Base-by-base conservation (phyloP, 345 rosid species). In the Acer saccharum region DNA sequence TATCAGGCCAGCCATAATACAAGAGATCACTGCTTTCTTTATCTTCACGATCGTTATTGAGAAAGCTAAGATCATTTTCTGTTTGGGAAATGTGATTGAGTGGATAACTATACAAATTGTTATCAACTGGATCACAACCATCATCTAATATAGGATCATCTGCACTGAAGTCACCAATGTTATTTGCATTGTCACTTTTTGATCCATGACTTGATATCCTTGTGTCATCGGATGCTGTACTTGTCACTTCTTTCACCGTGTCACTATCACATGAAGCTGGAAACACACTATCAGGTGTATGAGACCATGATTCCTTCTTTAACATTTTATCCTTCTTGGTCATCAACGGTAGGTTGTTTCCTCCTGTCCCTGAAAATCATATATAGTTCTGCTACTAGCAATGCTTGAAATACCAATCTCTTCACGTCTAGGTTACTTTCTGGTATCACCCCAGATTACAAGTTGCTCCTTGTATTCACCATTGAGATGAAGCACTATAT, bases 1-100 rank as follows among this genome's bases (percentile, higher is more conserved):
- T 87, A 71, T 94, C 97, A 75, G 88, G 88, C 98, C 97, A 94
- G 39, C 87, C 92, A 83, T 90, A 94, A 73, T 84, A 81, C 60
- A 89, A 84, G 39, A 91, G 91, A 76, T 89, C 96, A 65, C 77
- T 80, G 75, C 78, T 83, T 84, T 81, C 97, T 86, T 84, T 90
- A 73, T 86, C 96, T 61, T 87, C 89, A 48, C 25, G 50, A 29
- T 82, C 90, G 76, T 87, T 83, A 78, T 87, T 76, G 58, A 91
- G 88, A 84, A 90, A 89, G 81, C 80, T 84, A 72, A 92, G 89
- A 80, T 83, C 87, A 71, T 81, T 86, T 58, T 88, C 90, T 43
- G 89, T 73, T 81, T 87, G 73, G 39, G 89, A 81, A 18, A 84
- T 78, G 72, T 82, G 87, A 86, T 82, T 85, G 76, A 90, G 85